phyloP scores from a whole-genome alignment of 352 stramenopile species.

The Globisporangium irregulare region DNA sequence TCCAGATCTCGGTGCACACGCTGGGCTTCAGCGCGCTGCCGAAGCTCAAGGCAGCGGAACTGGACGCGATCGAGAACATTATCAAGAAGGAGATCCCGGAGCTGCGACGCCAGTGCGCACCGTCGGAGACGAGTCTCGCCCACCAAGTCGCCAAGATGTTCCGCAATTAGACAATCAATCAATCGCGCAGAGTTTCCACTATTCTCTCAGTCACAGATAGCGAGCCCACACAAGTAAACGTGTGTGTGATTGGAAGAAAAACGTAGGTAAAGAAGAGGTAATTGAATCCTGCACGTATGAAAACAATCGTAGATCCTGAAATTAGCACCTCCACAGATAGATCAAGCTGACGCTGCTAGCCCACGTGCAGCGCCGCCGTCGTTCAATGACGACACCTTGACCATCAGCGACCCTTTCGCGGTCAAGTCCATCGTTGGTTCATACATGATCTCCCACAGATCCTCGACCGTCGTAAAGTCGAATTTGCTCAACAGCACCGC shows the following conservation, averaged over 20 bases:
- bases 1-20: constrained; percentile 86
- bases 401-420: not conserved
- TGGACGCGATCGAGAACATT: constrained; percentile 89
- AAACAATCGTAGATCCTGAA: not conserved
- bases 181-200: not conserved
- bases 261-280: not conserved
- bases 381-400: not conserved
- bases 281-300: not conserved
- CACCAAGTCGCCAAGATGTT: constrained; percentile 88
- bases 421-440: not conserved
- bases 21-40: constrained; percentile 80
- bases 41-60: constrained; percentile 80
- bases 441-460: constrained; percentile 1
- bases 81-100: constrained; percentile 86
- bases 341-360: not conserved
- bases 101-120: constrained; percentile 83
- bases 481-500: not conserved
- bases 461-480: not conserved
- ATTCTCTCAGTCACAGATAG: not conserved
- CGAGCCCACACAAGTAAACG: not conserved
- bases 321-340: not conserved
- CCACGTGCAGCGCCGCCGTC: not conserved
- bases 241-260: not conserved
- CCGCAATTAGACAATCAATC: constrained; percentile 32
- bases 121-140: constrained; percentile 74